phyloP scores from a whole-genome alignment of 2,329 filamentous ascomycete genomes.

The Clarireedia monteithiana region DNA sequence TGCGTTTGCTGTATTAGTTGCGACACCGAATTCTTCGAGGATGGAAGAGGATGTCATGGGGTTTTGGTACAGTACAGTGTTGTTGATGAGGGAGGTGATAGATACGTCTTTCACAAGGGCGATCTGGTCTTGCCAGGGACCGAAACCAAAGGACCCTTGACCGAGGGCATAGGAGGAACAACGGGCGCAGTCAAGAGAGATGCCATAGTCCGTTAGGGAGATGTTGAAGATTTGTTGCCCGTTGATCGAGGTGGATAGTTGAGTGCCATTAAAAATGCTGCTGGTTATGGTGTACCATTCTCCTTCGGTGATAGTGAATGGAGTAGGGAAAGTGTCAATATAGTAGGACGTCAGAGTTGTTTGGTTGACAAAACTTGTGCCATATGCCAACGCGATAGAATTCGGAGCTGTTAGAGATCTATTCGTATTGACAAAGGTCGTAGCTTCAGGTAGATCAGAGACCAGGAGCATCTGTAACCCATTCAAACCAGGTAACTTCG shows the following conservation, averaged over 20 bases:
- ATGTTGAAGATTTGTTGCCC: conserved; percentile 17
- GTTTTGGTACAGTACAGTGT: conserved; percentile 29
- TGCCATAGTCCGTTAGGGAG: neutral
- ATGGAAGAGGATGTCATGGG: conserved; percentile 21
- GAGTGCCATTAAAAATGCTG: conserved; percentile 21
- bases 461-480: neutral
- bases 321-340: neutral
- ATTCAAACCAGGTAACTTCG: no score
- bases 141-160: conserved; percentile 34
- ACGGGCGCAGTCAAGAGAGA: no score
- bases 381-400: neutral
- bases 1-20: conserved; percentile 29
- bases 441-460: neutral
- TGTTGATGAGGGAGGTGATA: conserved; percentile 25
- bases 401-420: neutral
- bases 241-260: conserved; percentile 26
- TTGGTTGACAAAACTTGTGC: neutral
- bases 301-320: neutral
- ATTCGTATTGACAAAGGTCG: neutral
- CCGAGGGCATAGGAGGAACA: conserved; percentile 5
- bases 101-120: conserved; percentile 32
- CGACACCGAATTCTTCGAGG: conserved; percentile 33
- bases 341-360: neutral
- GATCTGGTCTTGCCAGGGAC: conserved; percentile 34
- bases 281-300: conserved; percentile 11